Percentiles rank a stretch among this genome's conserved stretches.
These are phyloP conservation scores for fission yeast (Schizosaccharomyces pombe) DNA, from an alignment of 805 yeast genomes.

Conservation along the genomic window ASM294v3 CU329670.1:4099501-4100000, in stretches of 20 bases:
- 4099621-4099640: slow-evolving; percentile 97
- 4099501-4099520: slow-evolving; percentile 81
- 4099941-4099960: slow-evolving; percentile 16
- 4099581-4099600: slow-evolving; percentile 63
- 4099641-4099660: slow-evolving; percentile 91
- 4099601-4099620: slow-evolving; percentile 57
- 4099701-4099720: slow-evolving; percentile 68
- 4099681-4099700: slow-evolving; percentile 92
- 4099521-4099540: slow-evolving; percentile 49
- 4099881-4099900: slow-evolving; percentile 95
- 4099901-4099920: slow-evolving; percentile 88
- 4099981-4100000: slow-evolving; percentile 94
- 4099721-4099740: slow-evolving; percentile 59
- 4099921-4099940: slow-evolving; percentile 54
- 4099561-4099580: slow-evolving; percentile 42
- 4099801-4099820: not conserved
- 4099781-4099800: not conserved
- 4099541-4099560: slow-evolving; percentile 21
- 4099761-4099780: slow-evolving; percentile 26
- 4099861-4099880: slow-evolving; percentile 96
- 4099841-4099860: slow-evolving; percentile 73
- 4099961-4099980: slow-evolving; percentile 94
- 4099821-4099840: slow-evolving; percentile 33
- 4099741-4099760: slow-evolving; percentile 94
- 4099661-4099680: slow-evolving; percentile 77